Base-by-base conservation (phyloP, 2,329 filamentous ascomycete species). In the Aspergillus hortae region DNA sequence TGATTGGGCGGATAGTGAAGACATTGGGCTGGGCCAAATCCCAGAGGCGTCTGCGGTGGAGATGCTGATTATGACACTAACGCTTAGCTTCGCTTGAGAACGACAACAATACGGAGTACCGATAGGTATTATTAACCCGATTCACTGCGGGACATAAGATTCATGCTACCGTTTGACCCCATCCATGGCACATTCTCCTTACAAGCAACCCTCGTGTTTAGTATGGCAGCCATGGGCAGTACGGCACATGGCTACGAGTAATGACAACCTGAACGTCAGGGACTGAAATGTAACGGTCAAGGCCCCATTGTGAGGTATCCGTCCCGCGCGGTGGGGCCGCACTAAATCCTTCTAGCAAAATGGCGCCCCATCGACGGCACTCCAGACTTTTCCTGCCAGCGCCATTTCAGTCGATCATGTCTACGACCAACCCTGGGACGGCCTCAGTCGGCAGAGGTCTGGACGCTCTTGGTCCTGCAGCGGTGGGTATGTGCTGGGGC, bases 221-320 rank as follows among this genome's bases (percentile, higher is more conserved):
- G 32, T 38, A 23, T 55, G 53, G 49, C 53, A 55, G 49, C 53
- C 42, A 47, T 43, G 52, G 53, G 53, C 53, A 55, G 49, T 49
- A 45, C 42, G 48, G 43, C 47, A 46, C 53, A 44, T 45, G 51
- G 49, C 10, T 23, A 23, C 23, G 6, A 23, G 23, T 23, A 23
- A 23, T 11, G 27, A 30, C 10, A 11, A 48, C 50, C 53, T 46
- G 45, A 48, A 42, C 46, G 46, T 53, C 42, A 46, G 46, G 25
- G 46, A 55, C 3, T 11, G 7, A 30, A 30, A 9, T 9, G 44
- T 54, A 54, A 54, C 52, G 52, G 52, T 46, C 44, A 27, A 45
- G 14, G 40, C 48, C 25, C 52, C 51, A 51, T 51, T 38, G 36
- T 50, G 25, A 54, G 52, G 38, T 51, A 51, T 30, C 45, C 48